Evolutionary conservation across 2,329 filamentous ascomycete genomes (phyloP).

Genomic region (Talaromyces sp.): DNA sequence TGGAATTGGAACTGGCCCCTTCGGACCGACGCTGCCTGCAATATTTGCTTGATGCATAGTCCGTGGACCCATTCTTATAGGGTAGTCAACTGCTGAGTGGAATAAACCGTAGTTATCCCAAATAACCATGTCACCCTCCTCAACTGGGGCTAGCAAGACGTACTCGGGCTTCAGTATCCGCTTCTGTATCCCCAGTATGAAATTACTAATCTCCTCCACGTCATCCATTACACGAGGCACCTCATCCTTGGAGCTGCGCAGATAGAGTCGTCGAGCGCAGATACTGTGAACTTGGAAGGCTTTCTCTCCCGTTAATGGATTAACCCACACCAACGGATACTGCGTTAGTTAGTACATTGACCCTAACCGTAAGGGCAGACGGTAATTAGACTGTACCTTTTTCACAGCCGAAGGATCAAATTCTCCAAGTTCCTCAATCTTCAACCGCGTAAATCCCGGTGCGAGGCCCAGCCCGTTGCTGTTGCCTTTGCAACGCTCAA

Average conservation of each 20-base stretch:
- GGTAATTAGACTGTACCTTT: conserved; percentile 4
- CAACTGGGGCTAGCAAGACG: conserved; percentile 38
- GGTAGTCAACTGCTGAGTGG: conserved; percentile 49
- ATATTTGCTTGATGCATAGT: conserved; percentile 52
- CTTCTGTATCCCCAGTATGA: conserved; percentile 13
- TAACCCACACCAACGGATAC: conserved; percentile 51
- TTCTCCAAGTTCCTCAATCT: conserved; percentile 13
- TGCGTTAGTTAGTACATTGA: conserved; percentile 12
- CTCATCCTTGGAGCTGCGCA: conserved; percentile 5
- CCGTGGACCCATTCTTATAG: conserved; percentile 36
- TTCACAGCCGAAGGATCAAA: conserved; percentile 15
- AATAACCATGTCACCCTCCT: conserved; percentile 48
- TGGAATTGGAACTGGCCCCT: conserved; percentile 27
- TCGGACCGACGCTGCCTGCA: conserved; percentile 33
- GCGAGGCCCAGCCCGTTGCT: conserved; percentile 44
- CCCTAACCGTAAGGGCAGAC: background rate
- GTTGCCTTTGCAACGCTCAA: conserved; percentile 42
- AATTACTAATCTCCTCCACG: conserved; percentile 8
- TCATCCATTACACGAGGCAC: conserved; percentile 8
- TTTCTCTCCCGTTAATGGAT: conserved; percentile 44
- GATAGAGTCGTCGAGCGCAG: conserved; percentile 36
- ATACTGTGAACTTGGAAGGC: conserved; percentile 49
- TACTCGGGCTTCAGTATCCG: conserved; percentile 39
- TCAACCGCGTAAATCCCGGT: background rate
- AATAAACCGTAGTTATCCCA: conserved; percentile 48